These are phyloP conservation scores for Zymoseptoria pseudotritici DNA, from an alignment of 2,329 filamentous ascomycete species.

Conservation along the genomic window DNA sequence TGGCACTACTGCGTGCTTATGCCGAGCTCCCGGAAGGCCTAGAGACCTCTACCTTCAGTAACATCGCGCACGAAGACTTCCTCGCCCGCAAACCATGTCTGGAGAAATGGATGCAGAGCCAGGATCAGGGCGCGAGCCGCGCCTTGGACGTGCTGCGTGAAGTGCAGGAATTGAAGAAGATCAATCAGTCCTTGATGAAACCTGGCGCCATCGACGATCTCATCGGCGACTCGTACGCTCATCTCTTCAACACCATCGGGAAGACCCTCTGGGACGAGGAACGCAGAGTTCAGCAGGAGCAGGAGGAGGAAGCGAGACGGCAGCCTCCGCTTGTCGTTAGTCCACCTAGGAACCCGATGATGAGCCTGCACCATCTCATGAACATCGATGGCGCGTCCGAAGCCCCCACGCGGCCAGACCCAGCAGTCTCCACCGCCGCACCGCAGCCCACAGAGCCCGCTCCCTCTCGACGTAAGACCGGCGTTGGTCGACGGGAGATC, in stretches of 20 bases:
- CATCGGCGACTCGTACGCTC: slow-evolving; percentile 82
- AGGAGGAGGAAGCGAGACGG: slow-evolving; percentile 21
- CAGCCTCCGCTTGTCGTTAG: slow-evolving; percentile 12
- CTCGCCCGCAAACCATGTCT: slow-evolving; percentile 51
- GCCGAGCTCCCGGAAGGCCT: slow-evolving; percentile 53
- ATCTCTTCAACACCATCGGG: slow-evolving; percentile 62
- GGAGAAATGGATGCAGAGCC: slow-evolving; percentile 50
- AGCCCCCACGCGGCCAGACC: neutral
- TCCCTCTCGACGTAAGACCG: slow-evolving; percentile 43
- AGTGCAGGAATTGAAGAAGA: slow-evolving; percentile 61
- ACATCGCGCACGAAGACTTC: slow-evolving; percentile 59
- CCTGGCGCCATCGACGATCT: slow-evolving; percentile 80
- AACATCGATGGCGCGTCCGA: slow-evolving; percentile 27
- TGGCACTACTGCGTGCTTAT: slow-evolving; percentile 50
- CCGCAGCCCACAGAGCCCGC: slow-evolving; percentile 9
- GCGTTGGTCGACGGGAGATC: slow-evolving; percentile 53
- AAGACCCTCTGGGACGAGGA: slow-evolving; percentile 48
- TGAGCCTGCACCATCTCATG: slow-evolving; percentile 30
- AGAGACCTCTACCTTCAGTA: slow-evolving; percentile 59
- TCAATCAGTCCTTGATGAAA: slow-evolving; percentile 86
- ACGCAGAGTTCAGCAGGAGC: slow-evolving; percentile 21
- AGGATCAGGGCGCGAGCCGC: slow-evolving; percentile 38
- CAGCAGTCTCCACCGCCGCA: slow-evolving; percentile 5
- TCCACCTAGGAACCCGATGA: slow-evolving; percentile 24
- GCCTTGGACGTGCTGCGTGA: slow-evolving; percentile 59